These are phyloP conservation scores for Stipa capillata DNA, from an alignment of 176 grass and related monocot genomes.

Conservation along the genomic window DNA sequence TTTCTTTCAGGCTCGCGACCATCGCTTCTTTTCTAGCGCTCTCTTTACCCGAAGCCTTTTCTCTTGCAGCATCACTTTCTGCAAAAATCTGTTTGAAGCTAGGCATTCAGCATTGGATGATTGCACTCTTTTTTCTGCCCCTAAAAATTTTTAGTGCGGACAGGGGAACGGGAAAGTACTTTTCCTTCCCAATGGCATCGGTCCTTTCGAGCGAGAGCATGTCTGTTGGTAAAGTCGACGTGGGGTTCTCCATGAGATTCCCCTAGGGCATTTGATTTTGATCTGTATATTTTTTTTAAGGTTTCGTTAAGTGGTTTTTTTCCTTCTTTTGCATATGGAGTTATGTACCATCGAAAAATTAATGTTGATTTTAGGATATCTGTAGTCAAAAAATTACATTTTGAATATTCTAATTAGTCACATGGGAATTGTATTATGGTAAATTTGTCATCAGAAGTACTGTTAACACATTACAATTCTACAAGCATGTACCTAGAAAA, in stretches of 20 bases:
- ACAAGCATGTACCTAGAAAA: neutral
- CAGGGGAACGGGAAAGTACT: slow-evolving; percentile 19
- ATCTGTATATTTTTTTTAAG: neutral
- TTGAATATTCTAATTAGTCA: neutral
- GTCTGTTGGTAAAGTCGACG: slow-evolving; percentile 13
- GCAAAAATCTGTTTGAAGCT: slow-evolving; percentile 3
- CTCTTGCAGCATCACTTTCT: slow-evolving; percentile 20
- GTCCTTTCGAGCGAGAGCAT: slow-evolving; percentile 14
- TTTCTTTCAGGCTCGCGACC: neutral
- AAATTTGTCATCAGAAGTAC: neutral
- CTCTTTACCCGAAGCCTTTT: neutral
- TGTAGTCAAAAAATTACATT: neutral
- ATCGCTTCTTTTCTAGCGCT: neutral
- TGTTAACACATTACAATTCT: no score
- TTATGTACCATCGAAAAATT: no score
- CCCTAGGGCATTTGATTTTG: neutral
- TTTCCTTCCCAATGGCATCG: slow-evolving; percentile 12
- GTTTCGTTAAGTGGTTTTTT: neutral
- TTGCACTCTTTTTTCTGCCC: neutral
- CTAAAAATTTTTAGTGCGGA: neutral
- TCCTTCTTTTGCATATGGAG: neutral
- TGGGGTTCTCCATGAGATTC: slow-evolving; percentile 28
- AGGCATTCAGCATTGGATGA: slow-evolving; percentile 6
- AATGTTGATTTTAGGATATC: neutral
- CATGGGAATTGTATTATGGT: neutral